These are phyloP conservation scores for Stevia rebaudiana DNA, from an alignment of 140 eudicot species.

Conservation along the genomic window DNA sequence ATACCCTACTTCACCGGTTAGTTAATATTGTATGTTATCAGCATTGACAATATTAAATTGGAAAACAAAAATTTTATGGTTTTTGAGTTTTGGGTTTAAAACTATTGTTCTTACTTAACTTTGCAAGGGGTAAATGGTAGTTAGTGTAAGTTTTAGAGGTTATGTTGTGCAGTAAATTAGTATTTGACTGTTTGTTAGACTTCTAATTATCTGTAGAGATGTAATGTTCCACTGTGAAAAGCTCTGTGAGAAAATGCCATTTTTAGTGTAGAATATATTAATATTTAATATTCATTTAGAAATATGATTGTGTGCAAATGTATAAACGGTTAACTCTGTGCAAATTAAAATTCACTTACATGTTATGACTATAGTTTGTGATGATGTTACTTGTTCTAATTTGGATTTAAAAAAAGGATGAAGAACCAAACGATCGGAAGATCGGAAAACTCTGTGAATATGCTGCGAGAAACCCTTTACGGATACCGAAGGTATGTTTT, in stretches of 20 bases:
- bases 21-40: slow-evolving; percentile 10
- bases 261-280: too few relatives aligned
- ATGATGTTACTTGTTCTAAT: not conserved
- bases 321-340: too few relatives aligned
- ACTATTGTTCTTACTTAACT: not conserved
- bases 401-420: slow-evolving; percentile 47
- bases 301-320: too few relatives aligned
- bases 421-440: slow-evolving; percentile 81
- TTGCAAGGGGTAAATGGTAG: not conserved
- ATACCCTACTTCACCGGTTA: slow-evolving; percentile 73
- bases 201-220: not conserved
- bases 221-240: too few relatives aligned
- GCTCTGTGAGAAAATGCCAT: too few relatives aligned
- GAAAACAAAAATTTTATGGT: not conserved
- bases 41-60: not conserved
- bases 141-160: not conserved
- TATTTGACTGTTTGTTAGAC: not conserved
- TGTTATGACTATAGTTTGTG: not conserved
- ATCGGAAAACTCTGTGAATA: slow-evolving; percentile 84
- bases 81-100: not conserved
- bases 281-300: too few relatives aligned
- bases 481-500: slow-evolving; percentile 62
- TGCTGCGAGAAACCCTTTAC: slow-evolving; percentile 71
- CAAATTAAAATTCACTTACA: too few relatives aligned
- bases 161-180: not conserved